These are phyloP conservation scores for Pseudophaeomoniella oleicola DNA, from an alignment of 2,329 filamentous ascomycete species.

Conservation along the genomic window DNA sequence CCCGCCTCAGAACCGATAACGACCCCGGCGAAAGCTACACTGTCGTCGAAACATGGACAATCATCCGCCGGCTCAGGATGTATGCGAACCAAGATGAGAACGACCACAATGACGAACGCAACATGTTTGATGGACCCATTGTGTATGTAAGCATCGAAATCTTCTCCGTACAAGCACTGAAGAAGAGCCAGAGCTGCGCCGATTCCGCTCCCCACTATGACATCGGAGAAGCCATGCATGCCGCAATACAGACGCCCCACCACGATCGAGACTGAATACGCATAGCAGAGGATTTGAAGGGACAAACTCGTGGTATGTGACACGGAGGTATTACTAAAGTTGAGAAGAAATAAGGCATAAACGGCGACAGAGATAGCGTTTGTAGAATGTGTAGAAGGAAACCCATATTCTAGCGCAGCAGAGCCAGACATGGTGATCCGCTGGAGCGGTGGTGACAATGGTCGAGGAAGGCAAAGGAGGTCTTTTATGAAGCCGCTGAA, in stretches of 20 bases:
- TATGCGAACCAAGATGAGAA: constrained; percentile 67
- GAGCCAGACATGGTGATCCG: constrained; percentile 97
- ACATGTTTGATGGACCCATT: constrained; percentile 50
- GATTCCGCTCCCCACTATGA: constrained; percentile 63
- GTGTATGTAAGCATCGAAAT: constrained; percentile 58
- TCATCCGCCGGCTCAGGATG: constrained; percentile 95
- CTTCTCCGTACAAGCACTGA: constrained; percentile 39
- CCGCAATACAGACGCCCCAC: constrained; percentile 89
- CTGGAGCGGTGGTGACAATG: constrained; percentile 78
- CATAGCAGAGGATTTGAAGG: constrained; percentile 58
- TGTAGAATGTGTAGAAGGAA: constrained; percentile 91
- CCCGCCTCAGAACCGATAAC: constrained; percentile 72
- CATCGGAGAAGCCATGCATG: constrained; percentile 96
- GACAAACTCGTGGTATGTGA: constrained; percentile 42
- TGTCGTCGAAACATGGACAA: constrained; percentile 94
- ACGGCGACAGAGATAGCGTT: constrained; percentile 91
- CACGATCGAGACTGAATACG: constrained; percentile 80
- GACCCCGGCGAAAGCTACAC: constrained; percentile 81
- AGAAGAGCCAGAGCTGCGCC: constrained; percentile 50
- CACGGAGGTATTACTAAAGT: constrained; percentile 48
- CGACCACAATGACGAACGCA: constrained; percentile 45
- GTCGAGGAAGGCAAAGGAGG: constrained; percentile 78
- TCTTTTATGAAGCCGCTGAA: constrained; percentile 92
- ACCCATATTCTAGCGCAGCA: constrained; percentile 88
- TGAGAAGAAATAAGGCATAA: constrained; percentile 61